These are phyloP conservation scores for Phlyctochytrium bullatum DNA, from an alignment of 192 early-diverging fungal genomes.

Conservation along the genomic window DNA sequence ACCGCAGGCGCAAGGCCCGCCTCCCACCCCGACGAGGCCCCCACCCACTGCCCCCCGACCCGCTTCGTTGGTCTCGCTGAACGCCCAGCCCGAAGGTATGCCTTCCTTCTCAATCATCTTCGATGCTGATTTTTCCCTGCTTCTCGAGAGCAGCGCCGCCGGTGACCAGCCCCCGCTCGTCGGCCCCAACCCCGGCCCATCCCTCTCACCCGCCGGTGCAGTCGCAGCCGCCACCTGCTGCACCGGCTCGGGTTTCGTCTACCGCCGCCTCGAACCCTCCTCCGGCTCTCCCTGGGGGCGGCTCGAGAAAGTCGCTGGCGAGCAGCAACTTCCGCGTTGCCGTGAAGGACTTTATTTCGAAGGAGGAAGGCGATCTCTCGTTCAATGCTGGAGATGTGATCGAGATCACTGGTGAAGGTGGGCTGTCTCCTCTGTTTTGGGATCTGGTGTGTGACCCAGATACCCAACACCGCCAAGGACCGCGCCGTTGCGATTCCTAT, in stretches of 20 bases:
- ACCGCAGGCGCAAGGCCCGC: too few relatives aligned
- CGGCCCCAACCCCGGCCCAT: neutral
- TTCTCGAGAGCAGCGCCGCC: too few relatives aligned
- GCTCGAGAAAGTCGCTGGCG: neutral
- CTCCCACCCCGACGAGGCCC: neutral
- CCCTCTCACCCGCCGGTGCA: neutral
- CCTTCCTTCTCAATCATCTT: too few relatives aligned
- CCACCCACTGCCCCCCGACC: too few relatives aligned
- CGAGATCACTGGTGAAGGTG: constrained; percentile 26
- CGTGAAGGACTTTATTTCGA: constrained; percentile 16
- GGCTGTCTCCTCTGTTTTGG: neutral
- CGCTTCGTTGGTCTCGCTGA: too few relatives aligned
- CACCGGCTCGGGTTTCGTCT: neutral
- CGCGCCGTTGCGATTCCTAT: too few relatives aligned
- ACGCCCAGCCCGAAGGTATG: too few relatives aligned
- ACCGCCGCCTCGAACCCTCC: neutral
- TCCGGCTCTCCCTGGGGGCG: neutral
- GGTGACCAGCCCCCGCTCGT: neutral
- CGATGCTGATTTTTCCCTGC: too few relatives aligned
- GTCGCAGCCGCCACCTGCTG: neutral
- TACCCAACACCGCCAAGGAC: too few relatives aligned
- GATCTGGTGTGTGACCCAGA: too few relatives aligned
- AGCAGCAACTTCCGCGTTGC: constrained; percentile 6
- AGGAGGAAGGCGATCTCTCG: constrained; percentile 20
- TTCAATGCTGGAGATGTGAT: constrained; percentile 22